phyloP scores from a whole-genome alignment of 2,329 filamentous ascomycete genomes.

The Pyrenophora tritici-repentis region DNA sequence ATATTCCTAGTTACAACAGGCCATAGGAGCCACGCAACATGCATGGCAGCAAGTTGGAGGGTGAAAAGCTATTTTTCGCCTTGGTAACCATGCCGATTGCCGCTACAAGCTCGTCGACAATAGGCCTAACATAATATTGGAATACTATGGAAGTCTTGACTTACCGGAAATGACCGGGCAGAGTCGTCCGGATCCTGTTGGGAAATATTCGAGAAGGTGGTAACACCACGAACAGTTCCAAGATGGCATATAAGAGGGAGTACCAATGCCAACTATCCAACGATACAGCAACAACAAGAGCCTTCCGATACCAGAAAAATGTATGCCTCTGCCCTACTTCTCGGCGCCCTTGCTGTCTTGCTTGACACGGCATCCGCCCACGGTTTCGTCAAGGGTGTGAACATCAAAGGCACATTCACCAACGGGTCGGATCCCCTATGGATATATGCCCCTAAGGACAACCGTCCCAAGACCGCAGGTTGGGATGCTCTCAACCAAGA shows the following conservation, averaged over 20 bases:
- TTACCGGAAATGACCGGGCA: constrained; percentile 2
- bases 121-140: constrained; percentile 11
- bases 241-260: constrained; percentile 10
- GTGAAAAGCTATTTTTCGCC: constrained; percentile 4
- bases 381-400: constrained; percentile 38
- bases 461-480: constrained; percentile 37
- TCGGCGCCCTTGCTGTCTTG: constrained; percentile 26
- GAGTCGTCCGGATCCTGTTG: not conserved
- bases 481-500: constrained; percentile 47
- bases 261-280: not conserved
- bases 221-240: not conserved
- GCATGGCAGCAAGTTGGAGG: constrained; percentile 5
- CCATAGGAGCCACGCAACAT: constrained; percentile 7
- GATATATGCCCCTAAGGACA: constrained; percentile 35
- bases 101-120: not conserved
- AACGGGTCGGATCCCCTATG: constrained; percentile 41
- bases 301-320: constrained; percentile 12
- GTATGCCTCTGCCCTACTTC: constrained; percentile 23
- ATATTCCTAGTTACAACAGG: not conserved
- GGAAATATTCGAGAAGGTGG: not conserved
- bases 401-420: constrained; percentile 28
- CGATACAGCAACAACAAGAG: not conserved
- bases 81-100: constrained; percentile 8
- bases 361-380: constrained; percentile 34
- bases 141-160: constrained; percentile 3